Base-by-base conservation (phyloP, 169 alveolate species). In the Miamiensis avidus region DNA sequence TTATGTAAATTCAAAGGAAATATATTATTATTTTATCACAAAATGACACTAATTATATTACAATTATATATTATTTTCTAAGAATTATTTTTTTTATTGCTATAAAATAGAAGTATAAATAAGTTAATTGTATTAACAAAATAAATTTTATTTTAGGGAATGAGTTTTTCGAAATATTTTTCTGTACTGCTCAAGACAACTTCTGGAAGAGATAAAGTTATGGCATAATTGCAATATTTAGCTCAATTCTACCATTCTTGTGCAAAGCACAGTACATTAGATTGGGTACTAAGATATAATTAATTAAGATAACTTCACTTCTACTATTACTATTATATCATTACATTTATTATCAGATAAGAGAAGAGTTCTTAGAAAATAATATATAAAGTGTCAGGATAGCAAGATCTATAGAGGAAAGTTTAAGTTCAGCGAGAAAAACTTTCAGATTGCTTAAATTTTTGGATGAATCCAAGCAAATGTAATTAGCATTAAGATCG, bases 191-290 rank as follows among this genome's bases (percentile, higher is more conserved):
- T 79, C 0, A 79, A 31, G 1, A 79, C 84, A 16, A 79, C 75
- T 29, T 32, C 75, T 1, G 84, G 84, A 32, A 79, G 84, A 79
- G 84, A 79, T 34, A 79, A 79, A 72, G 75, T 79, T 32, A 49
- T 79, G 73, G 31, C 84, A 6, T 65, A 49, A 32, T 65, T 79
- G 0, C 64, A 79, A 29, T 79, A 79, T 79, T 49, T 69, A 76
- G 74, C 76, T 49, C 64, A 79, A 4, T 79, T 79, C 25, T 64
- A 49, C 26, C 64, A 74, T 20, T 28, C n/a, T 0, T 30, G 65
- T 25, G 84, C 77, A 6, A 79, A 79, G 34, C 84, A 79, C n/a
- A 34, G 76, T 25, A 79, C 34, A 28, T 29, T 79, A 4, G 31
- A 49, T 49, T 20, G 26, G 20, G 69, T 49, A 49, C 4, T 49